These are phyloP conservation scores for Rossbeevera mucosa DNA, from an alignment of 768 basidiomycete species.

Conservation along the genomic window DNA sequence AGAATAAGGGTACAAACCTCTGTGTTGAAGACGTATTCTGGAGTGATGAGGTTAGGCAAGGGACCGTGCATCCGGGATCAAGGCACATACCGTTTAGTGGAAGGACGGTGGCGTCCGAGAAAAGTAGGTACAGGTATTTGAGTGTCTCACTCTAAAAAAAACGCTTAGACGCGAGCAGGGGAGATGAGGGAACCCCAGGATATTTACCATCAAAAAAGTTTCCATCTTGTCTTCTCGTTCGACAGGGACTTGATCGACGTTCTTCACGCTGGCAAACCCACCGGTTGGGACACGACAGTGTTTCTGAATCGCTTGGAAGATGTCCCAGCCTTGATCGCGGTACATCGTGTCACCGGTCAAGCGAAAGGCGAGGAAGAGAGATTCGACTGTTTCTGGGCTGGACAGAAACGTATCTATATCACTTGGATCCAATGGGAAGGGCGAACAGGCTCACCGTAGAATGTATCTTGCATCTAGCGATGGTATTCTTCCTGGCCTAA, in stretches of 20 bases:
- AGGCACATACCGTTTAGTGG: slow-evolving; percentile 64
- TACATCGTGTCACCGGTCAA: slow-evolving; percentile 80
- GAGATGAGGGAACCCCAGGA: neutral
- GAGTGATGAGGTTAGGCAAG: slow-evolving; percentile 8
- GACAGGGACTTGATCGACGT: slow-evolving; percentile 75
- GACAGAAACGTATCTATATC: neutral
- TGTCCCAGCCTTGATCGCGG: slow-evolving; percentile 80
- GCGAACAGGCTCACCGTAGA: slow-evolving; percentile 51
- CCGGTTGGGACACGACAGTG: slow-evolving; percentile 75
- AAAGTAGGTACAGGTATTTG: slow-evolving; percentile 88
- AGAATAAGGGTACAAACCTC: slow-evolving; percentile 48
- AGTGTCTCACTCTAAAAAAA: slow-evolving; percentile 72
- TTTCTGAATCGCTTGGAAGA: slow-evolving; percentile 84
- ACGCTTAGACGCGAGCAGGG: neutral
- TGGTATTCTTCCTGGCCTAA: slow-evolving; percentile 23
- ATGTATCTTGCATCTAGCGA: slow-evolving; percentile 90
- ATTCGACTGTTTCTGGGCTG: slow-evolving; percentile 93
- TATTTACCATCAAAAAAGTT: slow-evolving; percentile 81
- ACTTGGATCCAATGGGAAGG: neutral
- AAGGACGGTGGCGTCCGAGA: slow-evolving; percentile 67
- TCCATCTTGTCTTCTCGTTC: slow-evolving; percentile 88
- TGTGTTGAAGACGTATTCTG: slow-evolving; percentile 89
- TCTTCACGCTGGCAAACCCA: slow-evolving; percentile 78
- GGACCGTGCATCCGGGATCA: neutral
- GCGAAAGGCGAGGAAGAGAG: slow-evolving; percentile 88